Evolutionary conservation across 306 rosid species (phyloP).

Genomic region (Cicer judaicum): DNA sequence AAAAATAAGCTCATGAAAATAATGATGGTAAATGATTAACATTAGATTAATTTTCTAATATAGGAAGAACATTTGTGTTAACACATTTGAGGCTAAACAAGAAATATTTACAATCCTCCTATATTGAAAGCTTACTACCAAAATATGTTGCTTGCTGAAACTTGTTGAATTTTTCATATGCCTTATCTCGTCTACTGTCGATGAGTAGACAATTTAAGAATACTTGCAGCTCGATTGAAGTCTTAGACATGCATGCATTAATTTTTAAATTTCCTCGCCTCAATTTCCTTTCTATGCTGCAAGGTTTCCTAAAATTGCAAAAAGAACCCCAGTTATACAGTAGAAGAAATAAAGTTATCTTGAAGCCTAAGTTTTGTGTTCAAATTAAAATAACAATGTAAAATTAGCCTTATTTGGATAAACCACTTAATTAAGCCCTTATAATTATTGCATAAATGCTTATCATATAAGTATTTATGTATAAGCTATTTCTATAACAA

Average conservation of each 20-base stretch:
- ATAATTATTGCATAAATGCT: too few relatives aligned
- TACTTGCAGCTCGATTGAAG: constrained; percentile 20
- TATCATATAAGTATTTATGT: too few relatives aligned
- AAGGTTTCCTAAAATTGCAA: constrained; percentile 58
- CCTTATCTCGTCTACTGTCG: constrained; percentile 22
- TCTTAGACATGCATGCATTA: constrained; percentile 13
- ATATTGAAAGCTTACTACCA: constrained; percentile 44
- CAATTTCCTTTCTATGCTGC: constrained; percentile 43
- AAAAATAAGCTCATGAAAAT: constrained; percentile 9
- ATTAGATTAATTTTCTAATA: constrained; percentile 1
- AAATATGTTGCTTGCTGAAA: constrained; percentile 33
- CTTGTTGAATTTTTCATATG: constrained; percentile 29
- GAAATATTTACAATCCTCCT: not conserved
- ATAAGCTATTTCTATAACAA: too few relatives aligned
- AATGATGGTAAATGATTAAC: not conserved
- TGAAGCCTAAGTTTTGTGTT: constrained; percentile 29
- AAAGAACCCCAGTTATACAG: constrained; percentile 36
- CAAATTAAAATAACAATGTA: not conserved
- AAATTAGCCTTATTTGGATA: too few relatives aligned
- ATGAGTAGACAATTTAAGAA: constrained; percentile 22
- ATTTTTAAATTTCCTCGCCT: constrained; percentile 43
- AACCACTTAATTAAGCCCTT: too few relatives aligned
- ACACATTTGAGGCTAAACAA: constrained; percentile 5
- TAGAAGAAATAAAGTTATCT: constrained; percentile 16
- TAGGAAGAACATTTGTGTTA: not conserved